Base-by-base conservation (phyloP, 2,329 filamentous ascomycete species). In the Sporothrix luriei region DNA sequence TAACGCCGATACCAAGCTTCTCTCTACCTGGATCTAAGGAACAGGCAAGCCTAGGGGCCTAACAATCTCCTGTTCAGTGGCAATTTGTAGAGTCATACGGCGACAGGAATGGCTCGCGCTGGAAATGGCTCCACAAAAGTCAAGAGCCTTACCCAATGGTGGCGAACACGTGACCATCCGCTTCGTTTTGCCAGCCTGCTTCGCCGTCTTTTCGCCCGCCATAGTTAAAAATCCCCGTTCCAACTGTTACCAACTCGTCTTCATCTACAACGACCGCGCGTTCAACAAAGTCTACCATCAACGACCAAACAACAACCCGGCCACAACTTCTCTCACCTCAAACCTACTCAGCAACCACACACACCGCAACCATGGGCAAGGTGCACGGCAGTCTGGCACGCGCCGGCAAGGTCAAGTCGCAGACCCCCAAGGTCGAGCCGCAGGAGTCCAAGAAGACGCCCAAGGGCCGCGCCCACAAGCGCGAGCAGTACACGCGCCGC, bases 391-490 rank as follows among this genome's bases (percentile, higher is more conserved):
- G 61, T 61, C 70, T 74, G 65, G 73, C 73, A 19, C 73, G 73
- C 24, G 73, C 73, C 85, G 93, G 93, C 87, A 97, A 97, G 89
- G 93, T 97, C 90, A 96, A 97, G 91, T 94, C 92, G 85, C 92
- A 94, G 85, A 94, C 91, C 78, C 91, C 91, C 80, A 94, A 94
- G 89, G 91, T 93, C 83, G 92, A 95, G 84, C 84, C 87, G 71
- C 91, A 94, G 84, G 94, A 97, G 90, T 97, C 97, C 91, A 87
- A 91, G 85, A 97, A 98, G 91, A 88, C 85, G 78, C 93, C 94
- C 81, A 97, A 97, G 90, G 94, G 94, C 81, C 93, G 94, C 81
- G 94, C 94, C 78, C 93, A 95, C 86, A 98, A 98, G 93, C 90
- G 94, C 80, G 90, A 96, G 82, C 90, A 88, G 83, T 97, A 97